Conservation (phyloP, 352 stramenopile species). For the Lagenidium sp. region DNA sequence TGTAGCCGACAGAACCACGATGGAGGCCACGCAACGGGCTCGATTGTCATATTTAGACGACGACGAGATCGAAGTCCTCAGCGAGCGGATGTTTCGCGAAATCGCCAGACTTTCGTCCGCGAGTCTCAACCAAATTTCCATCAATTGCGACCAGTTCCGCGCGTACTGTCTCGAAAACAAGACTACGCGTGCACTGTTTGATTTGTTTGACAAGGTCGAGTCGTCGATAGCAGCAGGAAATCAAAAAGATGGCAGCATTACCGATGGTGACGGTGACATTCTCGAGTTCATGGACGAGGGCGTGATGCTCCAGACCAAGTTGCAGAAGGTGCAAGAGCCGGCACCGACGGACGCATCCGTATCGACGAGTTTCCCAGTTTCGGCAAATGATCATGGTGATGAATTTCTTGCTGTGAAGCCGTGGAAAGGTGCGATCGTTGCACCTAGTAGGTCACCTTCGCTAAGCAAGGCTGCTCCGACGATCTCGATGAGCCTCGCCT, state of each 20-base stretch:
- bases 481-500: constrained; percentile 82
- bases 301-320: not conserved
- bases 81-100: constrained; percentile 57
- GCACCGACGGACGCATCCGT: not conserved
- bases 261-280: not conserved
- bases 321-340: not conserved
- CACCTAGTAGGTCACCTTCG: constrained; percentile 42
- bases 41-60: constrained; percentile 29
- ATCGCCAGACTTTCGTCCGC: constrained; percentile 26
- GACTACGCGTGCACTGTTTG: constrained; percentile 41
- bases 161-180: constrained; percentile 65
- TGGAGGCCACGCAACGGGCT: too few species aligned
- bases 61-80: constrained; percentile 52
- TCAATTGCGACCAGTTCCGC: constrained; percentile 75
- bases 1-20: too few species aligned
- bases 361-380: constrained; percentile 6
- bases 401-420: constrained; percentile 82
- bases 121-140: constrained; percentile 23
- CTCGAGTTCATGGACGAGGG: not conserved
- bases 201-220: constrained; percentile 47
- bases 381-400: constrained; percentile 30
- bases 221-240: constrained; percentile 7
- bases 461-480: constrained; percentile 48
- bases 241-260: constrained; percentile 1
- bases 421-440: constrained; percentile 76